Base-by-base conservation (phyloP, 1,284 basidiomycete genomes). In the Trichosporon sp. region DNA sequence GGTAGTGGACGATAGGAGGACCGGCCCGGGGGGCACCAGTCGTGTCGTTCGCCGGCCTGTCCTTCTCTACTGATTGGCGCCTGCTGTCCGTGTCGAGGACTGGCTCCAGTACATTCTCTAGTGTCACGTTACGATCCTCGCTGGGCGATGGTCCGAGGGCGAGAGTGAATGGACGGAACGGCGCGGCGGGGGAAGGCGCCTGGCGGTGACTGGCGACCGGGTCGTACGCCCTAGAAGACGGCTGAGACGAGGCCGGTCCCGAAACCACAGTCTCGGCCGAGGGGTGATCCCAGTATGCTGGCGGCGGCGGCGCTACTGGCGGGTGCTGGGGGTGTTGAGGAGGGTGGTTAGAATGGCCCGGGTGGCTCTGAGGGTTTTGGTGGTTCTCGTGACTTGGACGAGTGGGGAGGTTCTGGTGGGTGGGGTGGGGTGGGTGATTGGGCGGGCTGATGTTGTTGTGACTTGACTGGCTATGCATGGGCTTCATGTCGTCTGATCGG, bases 81-180 rank as follows among this genome's bases (percentile, higher is more conserved):
- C 56, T 18, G 56, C 56, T 32, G 18, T 60, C 29, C 13, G 56
- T 32, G 29, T 60, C 56, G 27, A 60, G 27, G 4, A 12, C 29
- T 2, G 56, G 56, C 29, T 60, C 56, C 15, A 60, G 56, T 12
- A 23, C 56, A 60, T 60, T 60, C 56, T 60, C 56, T 8, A 60
- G 56, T n/a, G 56, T 60, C 27, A 60, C 56, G 56, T 31, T 32
- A 60, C 56, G 56, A 18, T 60, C 56, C 7, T 15, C 56, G 27
- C 8, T 60, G 29, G 56, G 47, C 47, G 47, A 31, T n/a, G 56
- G 27, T 8, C 29, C 56, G 3, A 60, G 56, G 15, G 56, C 56
- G 8, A 60, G 18, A 32, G 56, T 60, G 56, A 60, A 60, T n/a
- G 56, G 56, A 32, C 56, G 56, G 56, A 60, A 60, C 29, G 56